These are phyloP conservation scores for Diaporthe humulicola DNA, from an alignment of 2,329 filamentous ascomycete genomes.

Conservation along the genomic window DNA sequence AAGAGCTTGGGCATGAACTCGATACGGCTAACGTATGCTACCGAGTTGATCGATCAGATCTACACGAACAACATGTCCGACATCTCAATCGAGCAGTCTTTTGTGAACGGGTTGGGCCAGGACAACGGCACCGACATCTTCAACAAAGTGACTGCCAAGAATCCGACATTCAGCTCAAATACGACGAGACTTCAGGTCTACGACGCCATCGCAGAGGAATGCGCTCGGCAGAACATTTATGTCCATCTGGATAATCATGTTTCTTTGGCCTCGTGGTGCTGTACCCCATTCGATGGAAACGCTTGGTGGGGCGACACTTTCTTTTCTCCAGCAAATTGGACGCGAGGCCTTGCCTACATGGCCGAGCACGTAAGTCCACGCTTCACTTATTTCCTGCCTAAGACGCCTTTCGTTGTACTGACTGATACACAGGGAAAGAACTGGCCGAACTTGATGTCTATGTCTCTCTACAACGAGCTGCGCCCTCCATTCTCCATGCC, in stretches of 20 bases:
- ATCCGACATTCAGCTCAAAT: conserved; percentile 66
- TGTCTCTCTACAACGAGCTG: conserved; percentile 68
- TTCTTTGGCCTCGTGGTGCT: conserved; percentile 71
- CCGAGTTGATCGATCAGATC: conserved; percentile 73
- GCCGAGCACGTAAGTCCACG: conserved; percentile 63
- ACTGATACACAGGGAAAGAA: conserved; percentile 53
- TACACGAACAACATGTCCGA: conserved; percentile 62
- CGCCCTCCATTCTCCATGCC: conserved; percentile 53
- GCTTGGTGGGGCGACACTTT: conserved; percentile 72
- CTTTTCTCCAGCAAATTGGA: conserved; percentile 72
- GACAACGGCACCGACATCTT: conserved; percentile 66
- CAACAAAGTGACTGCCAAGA: conserved; percentile 65
- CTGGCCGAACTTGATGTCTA: conserved; percentile 63
- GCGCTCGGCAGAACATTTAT: conserved; percentile 66
- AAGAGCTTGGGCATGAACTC: conserved; percentile 74
- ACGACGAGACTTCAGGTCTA: conserved; percentile 71
- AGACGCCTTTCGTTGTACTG: conserved; percentile 43
- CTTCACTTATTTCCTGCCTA: background rate
- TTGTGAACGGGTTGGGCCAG: conserved; percentile 61
- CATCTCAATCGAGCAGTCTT: conserved; percentile 59
- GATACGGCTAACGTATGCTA: conserved; percentile 73
- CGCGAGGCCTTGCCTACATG: conserved; percentile 71
- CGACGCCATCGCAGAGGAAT: conserved; percentile 72
- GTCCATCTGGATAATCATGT: conserved; percentile 74
- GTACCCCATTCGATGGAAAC: conserved; percentile 66